phyloP scores from a whole-genome alignment of 2,329 filamentous ascomycete species.

The Orbilia brochopaga region DNA sequence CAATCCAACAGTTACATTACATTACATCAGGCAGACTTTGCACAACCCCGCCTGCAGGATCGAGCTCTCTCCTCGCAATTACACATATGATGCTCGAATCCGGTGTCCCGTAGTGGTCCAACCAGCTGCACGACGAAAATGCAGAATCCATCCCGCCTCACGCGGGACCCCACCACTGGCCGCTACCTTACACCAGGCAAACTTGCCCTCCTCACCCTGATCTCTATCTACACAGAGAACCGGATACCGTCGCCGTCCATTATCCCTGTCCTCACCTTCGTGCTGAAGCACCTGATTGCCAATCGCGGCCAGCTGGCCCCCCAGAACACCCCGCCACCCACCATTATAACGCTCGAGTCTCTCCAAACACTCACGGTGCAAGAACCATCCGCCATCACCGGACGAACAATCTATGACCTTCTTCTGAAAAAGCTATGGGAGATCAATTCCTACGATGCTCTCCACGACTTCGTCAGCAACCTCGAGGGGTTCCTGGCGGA shows the following conservation, averaged over 20 bases:
- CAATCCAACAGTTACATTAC: too few relatives aligned
- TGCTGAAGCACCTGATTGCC: constrained; percentile 73
- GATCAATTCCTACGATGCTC: constrained; percentile 77
- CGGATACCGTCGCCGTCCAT: constrained; percentile 72
- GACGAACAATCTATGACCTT: constrained; percentile 83
- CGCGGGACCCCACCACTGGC: constrained; percentile 49
- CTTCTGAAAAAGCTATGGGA: constrained; percentile 83
- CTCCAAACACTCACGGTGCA: constrained; percentile 63
- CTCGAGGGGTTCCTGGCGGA: constrained; percentile 68
- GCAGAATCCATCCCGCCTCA: constrained; percentile 41
- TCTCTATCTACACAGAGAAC: constrained; percentile 79
- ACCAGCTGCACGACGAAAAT: constrained; percentile 5
- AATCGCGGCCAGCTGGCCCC: constrained; percentile 56
- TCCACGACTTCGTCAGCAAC: constrained; percentile 74
- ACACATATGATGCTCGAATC: constrained; percentile 8
- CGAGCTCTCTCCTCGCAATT: too few relatives aligned
- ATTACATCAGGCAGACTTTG: too few relatives aligned
- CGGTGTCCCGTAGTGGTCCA: constrained; percentile 5
- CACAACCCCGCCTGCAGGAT: too few relatives aligned
- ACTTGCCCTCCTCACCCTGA: constrained; percentile 78
- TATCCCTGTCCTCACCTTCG: constrained; percentile 77
- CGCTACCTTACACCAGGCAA: constrained; percentile 84
- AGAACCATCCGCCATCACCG: constrained; percentile 60
- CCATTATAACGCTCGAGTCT: constrained; percentile 64
- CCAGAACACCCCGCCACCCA: constrained; percentile 54